These are phyloP conservation scores for Geosmithia putterillii DNA, from an alignment of 2,329 filamentous ascomycete species.

Conservation along the genomic window DNA sequence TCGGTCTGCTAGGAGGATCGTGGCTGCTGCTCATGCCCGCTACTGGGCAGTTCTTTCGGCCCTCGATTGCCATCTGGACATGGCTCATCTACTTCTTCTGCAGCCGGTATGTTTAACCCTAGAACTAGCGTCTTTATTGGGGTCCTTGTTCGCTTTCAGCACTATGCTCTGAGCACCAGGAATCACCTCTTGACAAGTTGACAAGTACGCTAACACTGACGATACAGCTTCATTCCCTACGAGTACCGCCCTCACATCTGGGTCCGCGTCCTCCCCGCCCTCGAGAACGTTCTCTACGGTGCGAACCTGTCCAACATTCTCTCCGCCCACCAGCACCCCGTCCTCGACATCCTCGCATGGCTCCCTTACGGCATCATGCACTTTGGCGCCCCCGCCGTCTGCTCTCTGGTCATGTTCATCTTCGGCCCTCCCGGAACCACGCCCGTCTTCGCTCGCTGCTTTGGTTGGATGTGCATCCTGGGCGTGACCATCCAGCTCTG, in stretches of 20 bases:
- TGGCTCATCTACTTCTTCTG: slow-evolving; percentile 90
- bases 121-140: too few relatives aligned
- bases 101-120: slow-evolving; percentile 59
- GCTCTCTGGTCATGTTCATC: slow-evolving; percentile 69
- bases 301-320: slow-evolving; percentile 94
- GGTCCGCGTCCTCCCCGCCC: slow-evolving; percentile 85
- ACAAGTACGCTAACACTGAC: slow-evolving; percentile 1
- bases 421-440: slow-evolving; percentile 79
- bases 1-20: slow-evolving; percentile 53
- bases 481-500: slow-evolving; percentile 81
- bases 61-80: slow-evolving; percentile 70
- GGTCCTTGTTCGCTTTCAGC: too few relatives aligned
- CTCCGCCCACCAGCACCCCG: slow-evolving; percentile 72
- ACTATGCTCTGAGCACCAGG: too few relatives aligned
- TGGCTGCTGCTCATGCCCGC: slow-evolving; percentile 67
- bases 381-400: slow-evolving; percentile 74
- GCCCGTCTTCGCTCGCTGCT: slow-evolving; percentile 73
- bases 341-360: slow-evolving; percentile 84
- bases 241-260: slow-evolving; percentile 88
- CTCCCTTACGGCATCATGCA: slow-evolving; percentile 86
- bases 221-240: slow-evolving; percentile 67
- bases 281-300: slow-evolving; percentile 94
- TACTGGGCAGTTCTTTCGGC: slow-evolving; percentile 83
- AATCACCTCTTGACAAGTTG: too few relatives aligned
- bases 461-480: slow-evolving; percentile 84